Conservation (phyloP, 192 early-diverging fungal species). For the Neocallimastix lanati region DNA sequence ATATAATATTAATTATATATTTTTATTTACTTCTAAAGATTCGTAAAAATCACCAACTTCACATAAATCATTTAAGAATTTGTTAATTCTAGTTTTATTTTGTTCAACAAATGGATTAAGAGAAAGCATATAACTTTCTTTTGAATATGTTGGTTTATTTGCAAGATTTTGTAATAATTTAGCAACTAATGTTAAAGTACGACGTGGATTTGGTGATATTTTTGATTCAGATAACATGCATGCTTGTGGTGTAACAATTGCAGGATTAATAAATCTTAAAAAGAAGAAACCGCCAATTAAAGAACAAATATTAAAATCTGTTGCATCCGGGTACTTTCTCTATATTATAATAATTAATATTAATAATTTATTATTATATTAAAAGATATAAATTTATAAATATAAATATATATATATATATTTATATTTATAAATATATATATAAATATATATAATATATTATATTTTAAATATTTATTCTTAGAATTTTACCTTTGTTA, state of each 20-base stretch:
- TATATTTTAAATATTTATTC: too few relatives aligned
- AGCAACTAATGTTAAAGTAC: slow-evolving; percentile 81
- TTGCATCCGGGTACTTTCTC: slow-evolving; percentile 77
- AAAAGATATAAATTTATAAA: too few relatives aligned
- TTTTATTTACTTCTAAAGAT: slow-evolving; percentile 43
- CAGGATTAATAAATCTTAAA: slow-evolving; percentile 88
- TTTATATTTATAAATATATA: too few relatives aligned
- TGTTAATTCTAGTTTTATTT: slow-evolving; percentile 68
- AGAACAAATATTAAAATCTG: slow-evolving; percentile 76
- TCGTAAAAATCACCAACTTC: slow-evolving; percentile 93
- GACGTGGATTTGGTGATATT: slow-evolving; percentile 57
- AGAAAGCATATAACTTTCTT: slow-evolving; percentile 79
- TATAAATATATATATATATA: too few relatives aligned
- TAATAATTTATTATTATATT: too few relatives aligned
- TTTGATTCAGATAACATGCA: slow-evolving; percentile 76
- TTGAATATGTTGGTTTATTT: slow-evolving; percentile 79
- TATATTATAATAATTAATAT: too few relatives aligned
- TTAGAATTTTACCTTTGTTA: slow-evolving; percentile 40
- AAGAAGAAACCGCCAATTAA: slow-evolving; percentile 96
- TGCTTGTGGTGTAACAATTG: slow-evolving; percentile 87
- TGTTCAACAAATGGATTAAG: slow-evolving; percentile 77
- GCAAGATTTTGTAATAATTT: slow-evolving; percentile 91
- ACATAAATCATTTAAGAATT: slow-evolving; percentile 78
- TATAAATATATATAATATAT: too few relatives aligned
- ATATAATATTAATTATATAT: too few relatives aligned